Evolutionary conservation across 176 grass and related monocot species (phyloP).

Genomic region (Dactylis glomerata): DNA sequence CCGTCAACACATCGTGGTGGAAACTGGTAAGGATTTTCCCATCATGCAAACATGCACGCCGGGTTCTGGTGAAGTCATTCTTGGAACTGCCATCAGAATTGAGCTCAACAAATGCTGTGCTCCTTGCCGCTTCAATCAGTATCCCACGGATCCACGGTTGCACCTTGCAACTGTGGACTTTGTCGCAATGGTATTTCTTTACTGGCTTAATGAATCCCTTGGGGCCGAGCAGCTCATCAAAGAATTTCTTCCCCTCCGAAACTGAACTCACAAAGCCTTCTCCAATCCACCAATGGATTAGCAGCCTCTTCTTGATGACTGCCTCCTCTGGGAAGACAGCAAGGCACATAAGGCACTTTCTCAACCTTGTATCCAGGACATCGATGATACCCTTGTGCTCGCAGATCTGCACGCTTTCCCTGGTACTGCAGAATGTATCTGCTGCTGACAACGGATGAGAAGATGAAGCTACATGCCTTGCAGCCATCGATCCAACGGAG

Average conservation of each 20-base stretch:
- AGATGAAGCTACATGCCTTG: background rate
- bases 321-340: slow-evolving; percentile 17
- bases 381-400: slow-evolving; percentile 12
- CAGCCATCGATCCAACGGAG: background rate
- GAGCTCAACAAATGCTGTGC: slow-evolving; percentile 25
- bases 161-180: slow-evolving; percentile 9
- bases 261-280: background rate
- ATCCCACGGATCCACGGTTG: slow-evolving; percentile 21
- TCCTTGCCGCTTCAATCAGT: slow-evolving; percentile 15
- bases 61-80: slow-evolving; percentile 20
- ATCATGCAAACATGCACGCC: slow-evolving; percentile 4
- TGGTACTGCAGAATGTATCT: background rate
- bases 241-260: background rate
- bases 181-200: slow-evolving; percentile 9
- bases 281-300: slow-evolving; percentile 23
- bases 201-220: slow-evolving; percentile 23
- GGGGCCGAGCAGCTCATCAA: background rate
- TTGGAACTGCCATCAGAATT: background rate
- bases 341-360: slow-evolving; percentile 21
- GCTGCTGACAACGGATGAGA: background rate
- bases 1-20: background rate
- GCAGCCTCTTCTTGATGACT: slow-evolving; percentile 30
- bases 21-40: background rate
- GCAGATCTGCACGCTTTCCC: background rate
- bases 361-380: slow-evolving; percentile 4